Conservation (phyloP, 2,329 filamentous ascomycete genomes). For the Dendrostoma leiphaemia region DNA sequence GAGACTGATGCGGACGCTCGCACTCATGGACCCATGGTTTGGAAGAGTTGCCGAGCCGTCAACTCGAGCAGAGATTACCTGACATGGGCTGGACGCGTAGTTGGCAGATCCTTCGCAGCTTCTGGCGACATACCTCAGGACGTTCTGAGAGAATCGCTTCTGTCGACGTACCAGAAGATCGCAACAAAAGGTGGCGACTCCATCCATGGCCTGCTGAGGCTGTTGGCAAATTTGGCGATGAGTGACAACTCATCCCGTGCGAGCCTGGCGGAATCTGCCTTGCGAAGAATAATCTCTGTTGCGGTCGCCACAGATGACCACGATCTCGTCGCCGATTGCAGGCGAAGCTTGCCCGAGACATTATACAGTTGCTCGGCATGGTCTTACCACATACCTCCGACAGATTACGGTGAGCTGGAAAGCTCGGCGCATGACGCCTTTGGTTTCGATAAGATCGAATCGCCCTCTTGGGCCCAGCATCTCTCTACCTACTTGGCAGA, state of each 20-base stretch:
- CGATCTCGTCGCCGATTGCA: conserved; percentile 48
- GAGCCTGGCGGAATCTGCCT: conserved; percentile 59
- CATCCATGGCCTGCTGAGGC: conserved; percentile 59
- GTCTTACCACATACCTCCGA: conserved; percentile 55
- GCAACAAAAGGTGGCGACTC: conserved; percentile 53
- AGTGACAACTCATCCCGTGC: conserved; percentile 54
- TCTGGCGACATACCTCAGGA: conserved; percentile 66
- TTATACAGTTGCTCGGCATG: conserved; percentile 56
- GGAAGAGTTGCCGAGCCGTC: conserved; percentile 70
- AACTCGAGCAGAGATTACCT: conserved; percentile 67
- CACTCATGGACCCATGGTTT: conserved; percentile 64
- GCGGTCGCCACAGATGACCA: conserved; percentile 46
- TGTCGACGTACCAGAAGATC: conserved; percentile 48
- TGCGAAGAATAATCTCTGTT: conserved; percentile 56
- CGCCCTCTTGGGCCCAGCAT: conserved; percentile 57
- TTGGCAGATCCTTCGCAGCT: conserved; percentile 80
- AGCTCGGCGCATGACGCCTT: conserved; percentile 32
- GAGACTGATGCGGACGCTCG: conserved; percentile 64
- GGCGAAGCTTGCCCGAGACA: conserved; percentile 49
- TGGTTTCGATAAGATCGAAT: conserved; percentile 39
- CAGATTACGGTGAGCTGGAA: conserved; percentile 39
- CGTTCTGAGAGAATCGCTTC: conserved; percentile 58
- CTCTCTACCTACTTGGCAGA: conserved; percentile 61
- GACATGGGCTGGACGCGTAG: conserved; percentile 79
- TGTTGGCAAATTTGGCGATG: conserved; percentile 61